Base-by-base conservation (phyloP, 2,329 filamentous ascomycete species). In the Thielaviopsis populi region DNA sequence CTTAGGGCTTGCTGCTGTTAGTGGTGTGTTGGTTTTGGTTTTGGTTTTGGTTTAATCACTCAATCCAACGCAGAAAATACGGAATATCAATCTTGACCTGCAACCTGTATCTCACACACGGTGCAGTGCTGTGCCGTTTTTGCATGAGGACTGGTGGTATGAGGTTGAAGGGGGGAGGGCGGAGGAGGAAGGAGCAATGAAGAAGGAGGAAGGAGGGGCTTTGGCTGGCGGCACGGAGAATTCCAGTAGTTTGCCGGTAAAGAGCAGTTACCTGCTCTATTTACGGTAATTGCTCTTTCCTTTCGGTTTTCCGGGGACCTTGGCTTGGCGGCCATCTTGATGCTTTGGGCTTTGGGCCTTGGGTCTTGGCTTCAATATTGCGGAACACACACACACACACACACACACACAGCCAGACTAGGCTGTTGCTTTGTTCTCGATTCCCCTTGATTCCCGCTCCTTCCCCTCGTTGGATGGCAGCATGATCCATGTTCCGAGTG, bases 401-500 rank as follows among this genome's bases (percentile, higher is more conserved):
- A n/a, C n/a, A n/a, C n/a, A n/a, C n/a, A n/a, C n/a, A 48, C 11
- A 48, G 43, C 19, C 7, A 48, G 22, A 19, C 43, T 48, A 19
- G 50, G 50, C 27, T 54, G 15, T 54, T 54, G 50, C 50, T 30
- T 54, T 30, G 48, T 54, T 15, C 24, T 30, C 22, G 24, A 54
- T 54, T 30, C 22, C 27, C 22, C 50, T 30, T 27, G 50, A 30
- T 30, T 54, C 27, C 53, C 53, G 27, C 24, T 7, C 53, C n/a
- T 37, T 37, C 53, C 53, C 53, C n/a, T n/a, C 17, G 19, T 50
- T 37, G 30, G n/a, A 37, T 56, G 17, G 24, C 30, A 37, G 53
- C 53, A 33, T 56, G 27, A 56, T 56, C 53, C 53, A 56, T 56
- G 53, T 56, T 56, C 53, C 53, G 53, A 8, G 27, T 56, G 53